These are phyloP conservation scores for Periconia digitata DNA, from an alignment of 2,329 filamentous ascomycete species.

Conservation along the genomic window DNA sequence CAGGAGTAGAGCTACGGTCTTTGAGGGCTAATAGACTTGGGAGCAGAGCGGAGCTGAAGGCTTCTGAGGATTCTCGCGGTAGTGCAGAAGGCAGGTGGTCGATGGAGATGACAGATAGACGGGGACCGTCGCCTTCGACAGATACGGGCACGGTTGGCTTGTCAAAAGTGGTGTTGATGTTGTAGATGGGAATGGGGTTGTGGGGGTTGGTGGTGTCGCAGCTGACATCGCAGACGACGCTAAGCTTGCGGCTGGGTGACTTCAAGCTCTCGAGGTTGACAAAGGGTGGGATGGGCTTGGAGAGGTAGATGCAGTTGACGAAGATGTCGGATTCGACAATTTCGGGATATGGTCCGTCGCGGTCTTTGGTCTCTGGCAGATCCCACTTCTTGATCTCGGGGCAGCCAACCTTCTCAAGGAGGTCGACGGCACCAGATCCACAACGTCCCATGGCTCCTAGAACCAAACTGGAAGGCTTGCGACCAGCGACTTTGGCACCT, in stretches of 20 bases:
- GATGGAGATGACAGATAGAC: conserved; percentile 74
- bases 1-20: conserved; percentile 68
- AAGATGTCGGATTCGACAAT: conserved; percentile 65
- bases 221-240: conserved; percentile 58
- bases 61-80: conserved; percentile 83
- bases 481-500: conserved; percentile 67
- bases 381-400: conserved; percentile 73
- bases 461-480: conserved; percentile 73
- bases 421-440: conserved; percentile 79
- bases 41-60: conserved; percentile 76
- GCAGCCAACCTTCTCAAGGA: conserved; percentile 74
- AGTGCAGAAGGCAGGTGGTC: conserved; percentile 61
- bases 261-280: conserved; percentile 71
- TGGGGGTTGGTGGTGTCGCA: conserved; percentile 74
- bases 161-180: conserved; percentile 81
- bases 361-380: conserved; percentile 70
- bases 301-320: conserved; percentile 71
- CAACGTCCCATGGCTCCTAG: conserved; percentile 81
- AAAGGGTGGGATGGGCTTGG: conserved; percentile 77
- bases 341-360: conserved; percentile 73
- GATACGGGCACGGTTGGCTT: conserved; percentile 81
- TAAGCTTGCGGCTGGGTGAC: conserved; percentile 68
- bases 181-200: conserved; percentile 79
- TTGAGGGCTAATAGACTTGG: conserved; percentile 78
- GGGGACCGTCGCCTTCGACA: conserved; percentile 58